phyloP scores from a whole-genome alignment of 305 asterid species.

The Plantago coronopus region DNA sequence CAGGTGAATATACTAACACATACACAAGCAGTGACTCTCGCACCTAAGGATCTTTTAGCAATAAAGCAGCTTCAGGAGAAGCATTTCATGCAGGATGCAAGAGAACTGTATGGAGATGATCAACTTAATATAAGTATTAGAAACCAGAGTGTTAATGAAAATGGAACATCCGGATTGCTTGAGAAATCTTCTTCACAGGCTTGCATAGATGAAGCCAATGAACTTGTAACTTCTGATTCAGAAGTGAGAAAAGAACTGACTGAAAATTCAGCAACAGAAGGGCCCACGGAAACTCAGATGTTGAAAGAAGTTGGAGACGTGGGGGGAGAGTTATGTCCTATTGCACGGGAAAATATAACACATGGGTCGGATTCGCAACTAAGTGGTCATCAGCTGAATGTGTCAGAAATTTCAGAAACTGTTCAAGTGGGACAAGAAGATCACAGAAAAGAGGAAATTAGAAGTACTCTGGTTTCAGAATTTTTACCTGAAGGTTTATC shows the following conservation, averaged over 20 bases:
- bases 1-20: constrained; percentile 59
- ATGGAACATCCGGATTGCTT: not conserved
- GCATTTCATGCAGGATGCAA: constrained; percentile 41
- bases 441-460: not conserved
- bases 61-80: constrained; percentile 23
- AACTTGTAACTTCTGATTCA: not conserved
- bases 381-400: constrained; percentile 1
- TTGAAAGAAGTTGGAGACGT: no score
- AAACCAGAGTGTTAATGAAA: constrained; percentile 6
- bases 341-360: not conserved
- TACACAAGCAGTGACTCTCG: constrained; percentile 25
- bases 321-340: no score
- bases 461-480: constrained; percentile 1
- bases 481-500: not conserved
- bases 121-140: not conserved
- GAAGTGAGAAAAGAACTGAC: constrained; percentile 6
- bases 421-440: not conserved
- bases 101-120: constrained; percentile 24
- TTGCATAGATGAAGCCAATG: not conserved
- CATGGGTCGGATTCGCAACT: not conserved
- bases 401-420: not conserved
- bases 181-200: not conserved
- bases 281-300: not conserved
- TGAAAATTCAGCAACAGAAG: constrained; percentile 17
- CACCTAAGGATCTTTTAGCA: constrained; percentile 11